Evolutionary conservation across 2,329 filamentous ascomycete genomes (phyloP), one percentile per base, ranked within the genome.

Genomic region (Fusarium irregulare): DNA sequence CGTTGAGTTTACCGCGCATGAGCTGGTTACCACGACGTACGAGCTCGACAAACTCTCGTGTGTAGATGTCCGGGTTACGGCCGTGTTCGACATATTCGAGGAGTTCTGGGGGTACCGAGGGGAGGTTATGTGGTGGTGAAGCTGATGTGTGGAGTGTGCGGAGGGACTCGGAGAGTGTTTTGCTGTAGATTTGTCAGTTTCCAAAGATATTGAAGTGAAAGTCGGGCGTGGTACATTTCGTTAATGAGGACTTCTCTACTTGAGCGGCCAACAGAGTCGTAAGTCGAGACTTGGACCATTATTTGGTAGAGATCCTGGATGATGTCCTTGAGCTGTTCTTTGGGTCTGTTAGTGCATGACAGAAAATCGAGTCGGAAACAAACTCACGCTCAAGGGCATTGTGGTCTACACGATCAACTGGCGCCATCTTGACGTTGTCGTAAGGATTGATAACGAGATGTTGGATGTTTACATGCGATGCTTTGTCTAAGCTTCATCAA

Each of bases 1-100:
- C 89, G 73, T 80, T 78, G 78, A 85, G 83, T 82, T 91, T 92
- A 58, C 90, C 90, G 73, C 86, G 84, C 82, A 90, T 85, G 66
- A 90, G 81, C 83, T 92, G 90, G 81, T 92, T 92, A 42, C 86
- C 84, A 48, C 89, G 83, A 57, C 89, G 82, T 25, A 90, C 89
- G 55, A 90, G 83, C 85, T 92, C 90, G 75, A 92, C 89, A 74
- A 92, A 92, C 81, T 92, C 90, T 75, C 90, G 85, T 57, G 90
- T 92, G 83, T 92, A 92, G 73, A 92, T 92, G 79, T 92, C 90
- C 4, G 90, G 90, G 81, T 92, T 92, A 53, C 90, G 88, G 46
- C 90, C 89, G 76, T 88, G 87, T 78, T 92, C 89, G 73, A 92
- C 89, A 80, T 92, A 92, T 75, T 88, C 83, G 64, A 91, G 83